Evolutionary conservation across 257 asterid species (phyloP), one percentile per base, ranked within the genome.

Genomic region (Anisodus acutangulus): DNA sequence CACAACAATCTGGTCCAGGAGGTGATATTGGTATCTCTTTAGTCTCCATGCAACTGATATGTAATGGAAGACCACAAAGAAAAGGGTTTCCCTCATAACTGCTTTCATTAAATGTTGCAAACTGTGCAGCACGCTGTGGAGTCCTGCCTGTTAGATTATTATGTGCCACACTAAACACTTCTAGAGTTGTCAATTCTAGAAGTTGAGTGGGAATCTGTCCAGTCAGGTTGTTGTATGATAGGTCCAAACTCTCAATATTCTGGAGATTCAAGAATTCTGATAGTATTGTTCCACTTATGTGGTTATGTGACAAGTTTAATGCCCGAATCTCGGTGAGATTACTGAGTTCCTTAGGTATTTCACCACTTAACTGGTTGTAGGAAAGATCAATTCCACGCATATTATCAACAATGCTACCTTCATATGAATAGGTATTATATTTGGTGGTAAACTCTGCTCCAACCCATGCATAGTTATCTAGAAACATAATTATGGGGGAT

Each of bases 321-420:
- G 84, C 62, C 0, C 15, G 84, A 22, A 81, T 10, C 9, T 13
- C 4, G 6, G 62, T 63, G n/a, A 63, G 55, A 12, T 63, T 47
- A 41, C 84, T 6, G 55, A 81, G 78, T 43, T 60, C 62, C 6
- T 3, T 45, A 0, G 84, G 84, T 12, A 79, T 57, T 59, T 80
- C 55, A 45, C 31, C 83, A 58, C 35, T 35, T 16, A 80, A 59
- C 66, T 59, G 43, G 3, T 80, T 79, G 67, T 6, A 31, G 35
- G 69, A 79, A 37, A 80, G 54, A 80, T 80, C 60, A 60, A 80
- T 62, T 60, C 45, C 72, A 16, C 43, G 9, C 71, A 80, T 80
- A 17, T 35, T 2, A 57, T 43, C 39, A 47, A 80, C n/a, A 17
- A 59, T 17, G 1, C 2, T 10, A 57, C 74, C 72, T 41, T 80